Conservation (phyloP, 768 basidiomycete genomes). For the Trichaptum fuscoviolaceum region DNA sequence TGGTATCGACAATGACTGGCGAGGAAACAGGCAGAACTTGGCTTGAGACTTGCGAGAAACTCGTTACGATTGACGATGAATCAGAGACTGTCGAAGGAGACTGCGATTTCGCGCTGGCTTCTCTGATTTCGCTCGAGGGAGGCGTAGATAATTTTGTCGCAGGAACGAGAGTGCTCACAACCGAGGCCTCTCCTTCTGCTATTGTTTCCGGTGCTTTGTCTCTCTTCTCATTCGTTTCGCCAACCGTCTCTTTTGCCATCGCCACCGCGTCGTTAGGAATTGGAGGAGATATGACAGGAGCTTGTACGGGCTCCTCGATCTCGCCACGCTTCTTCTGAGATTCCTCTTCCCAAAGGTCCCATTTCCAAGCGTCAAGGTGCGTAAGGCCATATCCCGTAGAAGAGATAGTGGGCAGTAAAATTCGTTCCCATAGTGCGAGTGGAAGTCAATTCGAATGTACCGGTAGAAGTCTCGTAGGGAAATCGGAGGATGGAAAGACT, state of each 20-base stretch:
- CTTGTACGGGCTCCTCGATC: background rate
- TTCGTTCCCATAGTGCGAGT: slow-evolving; percentile 89
- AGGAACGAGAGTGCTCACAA: background rate
- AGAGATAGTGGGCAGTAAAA: slow-evolving; percentile 95
- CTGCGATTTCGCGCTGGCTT: background rate
- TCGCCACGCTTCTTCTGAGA: slow-evolving; percentile 40
- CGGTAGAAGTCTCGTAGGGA: slow-evolving; percentile 84
- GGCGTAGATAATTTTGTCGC: background rate
- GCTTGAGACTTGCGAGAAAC: background rate
- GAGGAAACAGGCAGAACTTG: background rate
- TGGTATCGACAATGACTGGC: background rate
- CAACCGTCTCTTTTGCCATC: slow-evolving; percentile 15
- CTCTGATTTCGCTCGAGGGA: background rate
- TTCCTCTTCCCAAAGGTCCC: slow-evolving; percentile 78
- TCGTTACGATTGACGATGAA: background rate
- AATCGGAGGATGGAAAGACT: slow-evolving; percentile 76
- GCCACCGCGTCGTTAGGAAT: slow-evolving; percentile 14
- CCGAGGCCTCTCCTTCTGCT: background rate
- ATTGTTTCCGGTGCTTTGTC: background rate
- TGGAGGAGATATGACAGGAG: slow-evolving; percentile 20
- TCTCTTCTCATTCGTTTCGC: background rate
- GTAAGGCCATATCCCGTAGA: slow-evolving; percentile 89
- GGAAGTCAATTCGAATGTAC: slow-evolving; percentile 90
- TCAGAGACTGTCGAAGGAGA: background rate
- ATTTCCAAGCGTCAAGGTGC: slow-evolving; percentile 94